Conservation (phyloP, 257 asterid species). For the Nicotiana tomentosiformis region DNA sequence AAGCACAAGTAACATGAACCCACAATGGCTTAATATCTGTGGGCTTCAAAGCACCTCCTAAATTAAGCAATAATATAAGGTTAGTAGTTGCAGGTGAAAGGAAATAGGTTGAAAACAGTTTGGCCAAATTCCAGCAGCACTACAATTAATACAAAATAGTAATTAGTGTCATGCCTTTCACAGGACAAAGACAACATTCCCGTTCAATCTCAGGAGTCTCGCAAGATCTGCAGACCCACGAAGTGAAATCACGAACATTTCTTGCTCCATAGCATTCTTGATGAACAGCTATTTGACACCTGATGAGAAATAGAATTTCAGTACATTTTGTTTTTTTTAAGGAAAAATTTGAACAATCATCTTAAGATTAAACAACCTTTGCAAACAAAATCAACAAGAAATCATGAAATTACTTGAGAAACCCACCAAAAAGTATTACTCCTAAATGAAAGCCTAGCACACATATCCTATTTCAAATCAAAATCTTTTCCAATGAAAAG, state of each 20-base stretch:
- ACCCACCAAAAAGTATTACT: neutral
- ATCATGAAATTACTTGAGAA: neutral
- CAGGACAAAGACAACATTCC: slow-evolving; percentile 98
- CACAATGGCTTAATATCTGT: slow-evolving; percentile 78
- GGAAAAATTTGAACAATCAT: neutral
- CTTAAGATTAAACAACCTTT: neutral
- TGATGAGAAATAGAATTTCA: slow-evolving; percentile 26
- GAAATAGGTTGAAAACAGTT: neutral
- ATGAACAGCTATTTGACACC: slow-evolving; percentile 99
- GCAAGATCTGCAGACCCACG: slow-evolving; percentile 98
- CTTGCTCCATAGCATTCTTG: slow-evolving; percentile 99
- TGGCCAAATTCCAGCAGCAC: neutral
- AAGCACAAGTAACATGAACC: slow-evolving; percentile 99
- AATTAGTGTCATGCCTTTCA: slow-evolving; percentile 58
- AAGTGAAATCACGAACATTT: slow-evolving; percentile 84
- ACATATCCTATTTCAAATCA: neutral
- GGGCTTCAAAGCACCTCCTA: slow-evolving; percentile 98
- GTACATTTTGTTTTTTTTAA: neutral
- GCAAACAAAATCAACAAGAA: neutral
- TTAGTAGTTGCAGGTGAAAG: slow-evolving; percentile 1
- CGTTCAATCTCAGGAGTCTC: slow-evolving; percentile 95
- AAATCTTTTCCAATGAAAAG: neutral
- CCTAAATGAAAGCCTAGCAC: neutral
- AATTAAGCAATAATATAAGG: slow-evolving; percentile 18
- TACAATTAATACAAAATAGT: neutral